Conservation (phyloP, 2,329 filamentous ascomycete species). For the Ophioceras dolichostomum region DNA sequence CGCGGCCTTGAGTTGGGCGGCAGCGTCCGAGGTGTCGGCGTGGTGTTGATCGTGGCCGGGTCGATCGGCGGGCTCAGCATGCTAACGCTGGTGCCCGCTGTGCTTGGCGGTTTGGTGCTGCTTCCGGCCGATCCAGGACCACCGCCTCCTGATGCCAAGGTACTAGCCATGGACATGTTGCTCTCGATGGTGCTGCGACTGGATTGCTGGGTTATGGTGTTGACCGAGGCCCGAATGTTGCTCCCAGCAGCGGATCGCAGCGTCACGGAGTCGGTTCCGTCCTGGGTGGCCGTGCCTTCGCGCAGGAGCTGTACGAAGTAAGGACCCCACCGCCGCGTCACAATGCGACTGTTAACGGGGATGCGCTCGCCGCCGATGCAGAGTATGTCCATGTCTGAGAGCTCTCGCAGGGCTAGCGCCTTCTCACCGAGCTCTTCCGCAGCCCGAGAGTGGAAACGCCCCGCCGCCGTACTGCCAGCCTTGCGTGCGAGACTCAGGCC, state of each 20-base stretch:
- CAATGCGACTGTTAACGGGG: slow-evolving; percentile 81
- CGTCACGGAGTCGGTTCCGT: slow-evolving; percentile 64
- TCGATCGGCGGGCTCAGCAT: slow-evolving; percentile 24
- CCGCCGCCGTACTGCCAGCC: slow-evolving; percentile 56
- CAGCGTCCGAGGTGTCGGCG: slow-evolving; percentile 43
- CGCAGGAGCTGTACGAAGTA: slow-evolving; percentile 89
- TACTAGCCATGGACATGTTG: slow-evolving; percentile 27
- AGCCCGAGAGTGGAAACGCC: slow-evolving; percentile 61
- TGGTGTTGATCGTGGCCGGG: slow-evolving; percentile 36
- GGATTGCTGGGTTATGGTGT: slow-evolving; percentile 65
- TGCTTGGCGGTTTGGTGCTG: slow-evolving; percentile 26
- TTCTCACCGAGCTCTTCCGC: slow-evolving; percentile 79
- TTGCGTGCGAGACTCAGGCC: slow-evolving; percentile 46
- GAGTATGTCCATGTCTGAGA: slow-evolving; percentile 93
- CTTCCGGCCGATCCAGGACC: slow-evolving; percentile 21
- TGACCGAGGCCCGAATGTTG: slow-evolving; percentile 62
- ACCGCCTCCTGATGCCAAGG: slow-evolving; percentile 19
- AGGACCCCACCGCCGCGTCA: slow-evolving; percentile 83
- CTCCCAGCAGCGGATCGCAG: slow-evolving; percentile 53
- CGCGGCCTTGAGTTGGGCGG: slow-evolving; percentile 60
- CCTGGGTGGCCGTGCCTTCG: slow-evolving; percentile 62
- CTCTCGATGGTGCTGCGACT: slow-evolving; percentile 39
- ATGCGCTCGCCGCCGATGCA: slow-evolving; percentile 85
- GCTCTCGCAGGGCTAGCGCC: slow-evolving; percentile 66
- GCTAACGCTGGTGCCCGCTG: slow-evolving; percentile 27